These are phyloP conservation scores for Syzygium syzygioides DNA, from an alignment of 441 rosid genomes.

Conservation along the genomic window DNA sequence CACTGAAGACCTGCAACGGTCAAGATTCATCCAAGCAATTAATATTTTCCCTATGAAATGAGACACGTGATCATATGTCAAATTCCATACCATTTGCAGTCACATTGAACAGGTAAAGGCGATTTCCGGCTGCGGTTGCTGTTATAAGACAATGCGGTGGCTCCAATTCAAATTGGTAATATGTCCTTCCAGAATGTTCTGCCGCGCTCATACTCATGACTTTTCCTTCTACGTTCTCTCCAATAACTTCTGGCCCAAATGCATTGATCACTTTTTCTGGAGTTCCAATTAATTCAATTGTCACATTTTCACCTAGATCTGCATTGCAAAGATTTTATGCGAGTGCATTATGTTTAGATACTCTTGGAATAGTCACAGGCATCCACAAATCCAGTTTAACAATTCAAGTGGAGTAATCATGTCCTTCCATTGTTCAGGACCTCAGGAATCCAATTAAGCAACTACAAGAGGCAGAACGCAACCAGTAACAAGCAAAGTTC, in stretches of 20 bases:
- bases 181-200: constrained; percentile 64
- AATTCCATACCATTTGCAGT: constrained; percentile 54
- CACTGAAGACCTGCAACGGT: constrained; percentile 71
- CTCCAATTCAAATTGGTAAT: constrained; percentile 86
- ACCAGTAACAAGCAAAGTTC: not conserved
- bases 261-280: constrained; percentile 85
- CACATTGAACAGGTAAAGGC: constrained; percentile 71
- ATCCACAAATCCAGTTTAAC: not conserved
- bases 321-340: not conserved
- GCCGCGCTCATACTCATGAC: constrained; percentile 58
- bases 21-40: not conserved
- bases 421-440: not conserved
- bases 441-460: not conserved
- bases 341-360: not conserved
- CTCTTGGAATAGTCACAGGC: not conserved
- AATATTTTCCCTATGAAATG: not conserved
- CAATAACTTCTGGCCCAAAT: constrained; percentile 88
- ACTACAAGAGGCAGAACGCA: not conserved
- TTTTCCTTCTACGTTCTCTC: constrained; percentile 90
- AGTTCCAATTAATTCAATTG: constrained; percentile 73
- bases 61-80: not conserved
- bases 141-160: constrained; percentile 87
- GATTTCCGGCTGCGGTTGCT: constrained; percentile 96
- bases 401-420: not conserved
- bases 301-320: constrained; percentile 68